Base-by-base conservation (phyloP, 2,329 filamentous ascomycete genomes). In the Fusarium tupiense region DNA sequence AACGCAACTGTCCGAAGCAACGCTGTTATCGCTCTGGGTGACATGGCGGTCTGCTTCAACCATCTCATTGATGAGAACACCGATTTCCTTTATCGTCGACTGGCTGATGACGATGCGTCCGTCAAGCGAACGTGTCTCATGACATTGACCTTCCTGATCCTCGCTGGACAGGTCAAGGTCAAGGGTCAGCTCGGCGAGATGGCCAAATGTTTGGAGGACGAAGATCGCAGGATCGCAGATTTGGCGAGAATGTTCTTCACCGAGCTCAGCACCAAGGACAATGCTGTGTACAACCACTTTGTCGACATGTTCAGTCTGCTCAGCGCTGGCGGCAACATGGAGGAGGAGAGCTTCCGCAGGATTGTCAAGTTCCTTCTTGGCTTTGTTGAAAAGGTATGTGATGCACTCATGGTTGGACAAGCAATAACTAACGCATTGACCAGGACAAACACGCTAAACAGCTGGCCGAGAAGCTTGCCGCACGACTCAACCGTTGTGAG, bases 31-130 rank as follows among this genome's bases (percentile, higher is more conserved):
- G 96, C 96, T 1, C 90, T 99, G 1, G 96, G 96, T 44, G 96
- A 99, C 81, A 99, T 99, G 96, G 97, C 97, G 0, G 96, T 99
- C 29, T 98, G 95, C 88, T 99, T 99, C 88, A 99, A 99, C 81
- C 96, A 99, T 80, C 90, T 99, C 57, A 98, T 99, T 77, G 97
- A 99, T 80, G 97, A 99, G 84, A 98, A 99, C 83, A 99, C 96
- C 0, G 96, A 99, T 81, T 99, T 98, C 86, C 84, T 99, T 47
- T 99, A 99, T 84, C 92, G 96, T 26, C 91, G 97, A 24, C 89
- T 99, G 13, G 97, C 96, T 22, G 97, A 99, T 80, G 86, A 90
- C 22, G 95, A 98, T 77, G 90, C 91, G 29, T 96, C 93, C 6
- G 96, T 99, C 71, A 99, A 98, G 87, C 91, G 96, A 17, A 99